Conservation (phyloP, 2,329 filamentous ascomycete genomes). For the Sporothrix pallida region DNA sequence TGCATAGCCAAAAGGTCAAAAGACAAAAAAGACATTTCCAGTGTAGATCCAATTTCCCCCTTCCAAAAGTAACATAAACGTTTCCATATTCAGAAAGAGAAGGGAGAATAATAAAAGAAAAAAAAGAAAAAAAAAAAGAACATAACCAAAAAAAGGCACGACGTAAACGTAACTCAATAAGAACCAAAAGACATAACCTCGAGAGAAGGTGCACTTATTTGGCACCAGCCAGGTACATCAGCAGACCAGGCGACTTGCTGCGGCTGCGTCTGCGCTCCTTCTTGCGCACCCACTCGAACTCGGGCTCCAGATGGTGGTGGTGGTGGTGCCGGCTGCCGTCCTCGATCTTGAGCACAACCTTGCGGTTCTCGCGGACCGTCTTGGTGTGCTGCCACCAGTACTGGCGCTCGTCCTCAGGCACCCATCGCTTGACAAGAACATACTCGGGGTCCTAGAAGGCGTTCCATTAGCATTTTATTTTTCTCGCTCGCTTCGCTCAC, state of each 20-base stretch:
- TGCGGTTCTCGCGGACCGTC: conserved; percentile 63
- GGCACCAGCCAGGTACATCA: conserved; percentile 64
- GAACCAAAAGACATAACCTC: background rate
- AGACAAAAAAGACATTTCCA: background rate
- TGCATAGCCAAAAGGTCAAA: background rate
- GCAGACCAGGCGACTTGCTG: conserved; percentile 61
- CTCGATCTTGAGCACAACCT: conserved; percentile 55
- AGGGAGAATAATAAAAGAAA: background rate
- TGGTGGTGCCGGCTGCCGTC: conserved; percentile 53
- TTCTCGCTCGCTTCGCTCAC: conserved; percentile 35
- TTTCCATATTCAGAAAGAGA: conserved; percentile 6
- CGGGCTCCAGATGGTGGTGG: conserved; percentile 49
- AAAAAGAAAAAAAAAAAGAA: background rate
- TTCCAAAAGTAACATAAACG: background rate
- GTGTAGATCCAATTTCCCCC: conserved; percentile 17
- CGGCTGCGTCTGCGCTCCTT: conserved; percentile 62
- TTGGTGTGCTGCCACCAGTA: conserved; percentile 74
- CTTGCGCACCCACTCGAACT: conserved; percentile 63
- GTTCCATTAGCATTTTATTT: conserved; percentile 36
- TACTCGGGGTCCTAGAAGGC: conserved; percentile 67
- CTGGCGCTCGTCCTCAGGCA: conserved; percentile 73
- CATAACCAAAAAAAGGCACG: background rate
- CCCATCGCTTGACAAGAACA: conserved; percentile 72
- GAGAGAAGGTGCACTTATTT: conserved; percentile 26
- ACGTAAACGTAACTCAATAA: background rate